These are phyloP conservation scores for Isabelozyma pseudorhagii DNA, from an alignment of 805 yeast species.

Conservation along the genomic window DNA sequence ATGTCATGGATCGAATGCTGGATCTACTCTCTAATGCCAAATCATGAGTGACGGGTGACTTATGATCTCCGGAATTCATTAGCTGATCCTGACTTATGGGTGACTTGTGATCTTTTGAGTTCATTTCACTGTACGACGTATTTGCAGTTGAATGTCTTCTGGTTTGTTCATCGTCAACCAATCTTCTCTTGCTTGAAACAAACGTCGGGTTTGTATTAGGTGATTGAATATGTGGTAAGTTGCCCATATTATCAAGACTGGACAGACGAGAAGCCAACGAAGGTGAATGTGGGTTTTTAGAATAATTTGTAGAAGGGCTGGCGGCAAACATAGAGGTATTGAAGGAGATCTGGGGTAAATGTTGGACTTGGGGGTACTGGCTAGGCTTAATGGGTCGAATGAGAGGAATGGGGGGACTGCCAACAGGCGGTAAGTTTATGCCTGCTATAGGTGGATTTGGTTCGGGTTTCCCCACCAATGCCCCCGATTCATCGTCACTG, in stretches of 20 bases:
- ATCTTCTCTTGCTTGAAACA: constrained; percentile 16
- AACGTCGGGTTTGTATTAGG: neutral
- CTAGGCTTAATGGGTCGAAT: neutral
- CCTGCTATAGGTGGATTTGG: neutral
- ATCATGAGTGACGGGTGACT: neutral
- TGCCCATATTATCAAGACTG: neutral
- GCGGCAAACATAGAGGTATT: constrained; percentile 39
- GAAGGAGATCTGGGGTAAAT: constrained; percentile 33
- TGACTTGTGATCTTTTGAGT: neutral
- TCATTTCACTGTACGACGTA: constrained; percentile 6
- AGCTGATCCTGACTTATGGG: neutral
- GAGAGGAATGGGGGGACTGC: neutral
- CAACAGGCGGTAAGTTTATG: neutral
- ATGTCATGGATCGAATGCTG: constrained; percentile 1
- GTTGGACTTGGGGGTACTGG: constrained; percentile 3
- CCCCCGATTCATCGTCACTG: constrained; percentile 1
- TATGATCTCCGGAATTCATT: neutral
- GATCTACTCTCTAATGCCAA: neutral
- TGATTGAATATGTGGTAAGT: neutral
- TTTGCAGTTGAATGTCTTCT: constrained; percentile 27
- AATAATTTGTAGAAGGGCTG: neutral
- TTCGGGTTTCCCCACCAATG: neutral
- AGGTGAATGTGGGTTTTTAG: neutral
- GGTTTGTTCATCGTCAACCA: constrained; percentile 20
- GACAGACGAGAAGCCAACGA: neutral